Evolutionary conservation across 2,329 filamentous ascomycete genomes (phyloP).

Genomic region (Lithohypha guttulata): DNA sequence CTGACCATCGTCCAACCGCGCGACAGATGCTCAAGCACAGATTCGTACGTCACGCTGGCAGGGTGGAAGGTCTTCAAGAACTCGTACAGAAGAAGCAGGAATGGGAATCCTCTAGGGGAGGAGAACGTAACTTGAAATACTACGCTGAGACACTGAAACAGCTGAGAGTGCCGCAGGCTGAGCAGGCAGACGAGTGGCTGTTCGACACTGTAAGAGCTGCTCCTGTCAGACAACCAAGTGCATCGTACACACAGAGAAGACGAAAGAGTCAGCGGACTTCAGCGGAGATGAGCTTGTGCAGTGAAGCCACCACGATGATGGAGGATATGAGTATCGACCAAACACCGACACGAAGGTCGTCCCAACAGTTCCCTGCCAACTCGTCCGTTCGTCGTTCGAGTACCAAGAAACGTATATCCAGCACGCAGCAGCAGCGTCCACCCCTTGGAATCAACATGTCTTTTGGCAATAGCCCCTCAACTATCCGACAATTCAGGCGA

Average conservation of each 20-base stretch:
- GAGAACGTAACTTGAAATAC: constrained; percentile 63
- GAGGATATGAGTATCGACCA: constrained; percentile 29
- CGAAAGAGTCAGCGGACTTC: constrained; percentile 36
- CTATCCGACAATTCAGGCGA: constrained; percentile 80
- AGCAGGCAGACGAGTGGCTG: constrained; percentile 78
- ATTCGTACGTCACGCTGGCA: constrained; percentile 79
- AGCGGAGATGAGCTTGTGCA: constrained; percentile 27
- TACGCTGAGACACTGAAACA: constrained; percentile 85
- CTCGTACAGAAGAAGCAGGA: constrained; percentile 70
- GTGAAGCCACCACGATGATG: constrained; percentile 28
- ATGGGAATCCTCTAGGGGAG: constrained; percentile 64
- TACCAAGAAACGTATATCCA: constrained; percentile 34
- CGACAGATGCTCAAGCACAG: constrained; percentile 79
- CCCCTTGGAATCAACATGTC: constrained; percentile 82
- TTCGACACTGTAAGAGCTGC: constrained; percentile 80
- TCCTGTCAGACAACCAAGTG: constrained; percentile 49
- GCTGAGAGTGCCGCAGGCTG: constrained; percentile 46
- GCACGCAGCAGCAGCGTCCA: constrained; percentile 55
- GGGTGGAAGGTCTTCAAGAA: constrained; percentile 77
- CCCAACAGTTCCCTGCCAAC: constrained; percentile 7
- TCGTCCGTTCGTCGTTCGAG: constrained; percentile 30
- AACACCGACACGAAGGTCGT: constrained; percentile 22
- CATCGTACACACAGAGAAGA: constrained; percentile 38
- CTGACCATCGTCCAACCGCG: constrained; percentile 70
- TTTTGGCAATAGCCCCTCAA: constrained; percentile 87